Conservation (phyloP, 2,329 filamentous ascomycete species). For the Diaporthe nobilis region DNA sequence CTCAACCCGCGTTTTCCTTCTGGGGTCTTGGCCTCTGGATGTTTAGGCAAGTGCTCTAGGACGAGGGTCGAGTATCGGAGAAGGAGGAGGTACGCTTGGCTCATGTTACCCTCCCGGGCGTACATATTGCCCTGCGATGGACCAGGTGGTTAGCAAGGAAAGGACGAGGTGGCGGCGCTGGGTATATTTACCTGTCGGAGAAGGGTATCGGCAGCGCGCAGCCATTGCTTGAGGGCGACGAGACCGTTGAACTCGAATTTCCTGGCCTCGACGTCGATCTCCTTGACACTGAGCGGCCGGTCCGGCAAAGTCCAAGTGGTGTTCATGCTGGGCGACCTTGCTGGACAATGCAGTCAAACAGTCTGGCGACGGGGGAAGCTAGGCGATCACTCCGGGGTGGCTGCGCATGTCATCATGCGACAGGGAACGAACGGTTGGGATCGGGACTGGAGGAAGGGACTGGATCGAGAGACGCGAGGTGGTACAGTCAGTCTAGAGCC, state of each 20-base stretch:
- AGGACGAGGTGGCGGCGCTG: not conserved
- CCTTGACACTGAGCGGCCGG: conserved; percentile 79
- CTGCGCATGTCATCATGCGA: conserved; percentile 16
- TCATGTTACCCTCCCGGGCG: conserved; percentile 85
- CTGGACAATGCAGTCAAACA: conserved; percentile 4
- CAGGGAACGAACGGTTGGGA: not conserved
- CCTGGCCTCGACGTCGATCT: conserved; percentile 82
- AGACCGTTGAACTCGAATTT: conserved; percentile 85
- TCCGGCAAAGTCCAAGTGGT: conserved; percentile 52
- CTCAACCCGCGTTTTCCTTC: conserved; percentile 75
- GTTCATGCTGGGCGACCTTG: conserved; percentile 47
- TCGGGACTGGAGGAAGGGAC: not conserved
- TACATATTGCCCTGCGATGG: conserved; percentile 81
- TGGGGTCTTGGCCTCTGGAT: conserved; percentile 80
- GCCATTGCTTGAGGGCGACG: conserved; percentile 85
- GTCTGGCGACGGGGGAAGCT: not conserved
- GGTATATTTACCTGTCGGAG: conserved; percentile 77
- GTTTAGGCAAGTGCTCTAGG: conserved; percentile 78
- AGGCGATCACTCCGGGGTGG: conserved; percentile 4
- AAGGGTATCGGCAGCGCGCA: conserved; percentile 83
- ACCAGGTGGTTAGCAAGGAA: not conserved
- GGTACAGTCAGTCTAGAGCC: conserved; percentile 8
- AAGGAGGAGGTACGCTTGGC: conserved; percentile 91
- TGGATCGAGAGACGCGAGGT: not conserved
- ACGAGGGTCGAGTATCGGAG: conserved; percentile 91